Base-by-base conservation (phyloP, 148 eudicot genomes). In the Beta vulgaris region DNA sequence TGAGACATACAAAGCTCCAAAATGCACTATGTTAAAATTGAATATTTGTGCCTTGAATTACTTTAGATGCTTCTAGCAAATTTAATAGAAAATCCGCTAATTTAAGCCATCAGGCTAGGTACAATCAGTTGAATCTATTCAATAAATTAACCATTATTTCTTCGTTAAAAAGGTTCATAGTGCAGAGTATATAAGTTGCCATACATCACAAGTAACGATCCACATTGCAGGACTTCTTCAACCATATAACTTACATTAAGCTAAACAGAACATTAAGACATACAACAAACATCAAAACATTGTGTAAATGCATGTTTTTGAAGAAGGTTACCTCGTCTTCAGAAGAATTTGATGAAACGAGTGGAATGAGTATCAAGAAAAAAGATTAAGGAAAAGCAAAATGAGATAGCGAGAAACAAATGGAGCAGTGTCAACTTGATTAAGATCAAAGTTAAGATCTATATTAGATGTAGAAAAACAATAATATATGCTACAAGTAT, bases 281-380 rank as follows among this genome's bases (percentile, higher is more conserved):
- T 61, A 6, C 28, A 65, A 57, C 55, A 54, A 79, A 63, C 34
- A 61, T 37, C 63, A 55, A 57, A 59, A 66, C 49, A 74, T 61
- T 23, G 58, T 62, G 34, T 21, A 36, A 37, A 25, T 35, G 34
- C 72, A 76, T n/a, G n/a, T 49, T n/a, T 36, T 42, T 64, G 69
- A 73, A 69, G 82, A n/a, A 79, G 15, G 44, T 88, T 95, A 95
- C 99, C 97, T 98, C 98, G 87, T 98, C 99, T 90, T 95, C 92
- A 11, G 99, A 92, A 23, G 99, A 95, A 87, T 87, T 92, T 78
- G 98, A 98, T 78, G 99, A 95, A 80, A 95, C 84, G 64, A 95
- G 93, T 64, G 99, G 99, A 78, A 92, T 92, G 79, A 95, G 99
- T 76, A 95, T 95, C 80, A 95, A 87, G 93, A 69, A 73, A 84